Conservation (phyloP, 2,329 filamentous ascomycete genomes). For the Colletotrichum sp. region DNA sequence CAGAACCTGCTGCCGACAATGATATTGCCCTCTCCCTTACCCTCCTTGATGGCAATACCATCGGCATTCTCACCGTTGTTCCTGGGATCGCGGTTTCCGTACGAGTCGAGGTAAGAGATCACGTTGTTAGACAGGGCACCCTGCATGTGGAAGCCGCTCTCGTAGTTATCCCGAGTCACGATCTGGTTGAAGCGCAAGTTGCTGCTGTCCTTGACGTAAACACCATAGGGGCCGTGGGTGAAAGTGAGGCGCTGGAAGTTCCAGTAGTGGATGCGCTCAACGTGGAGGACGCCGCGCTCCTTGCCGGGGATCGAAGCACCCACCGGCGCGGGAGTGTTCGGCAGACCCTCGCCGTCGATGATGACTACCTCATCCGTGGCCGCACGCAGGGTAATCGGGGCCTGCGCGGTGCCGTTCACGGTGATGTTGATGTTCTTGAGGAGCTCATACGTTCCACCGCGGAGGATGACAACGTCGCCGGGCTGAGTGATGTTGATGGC, state of each 20-base stretch:
- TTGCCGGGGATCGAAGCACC: slow-evolving; percentile 40
- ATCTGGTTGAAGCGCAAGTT: slow-evolving; percentile 40
- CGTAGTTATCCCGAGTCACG: slow-evolving; percentile 39
- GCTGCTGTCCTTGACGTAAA: slow-evolving; percentile 38
- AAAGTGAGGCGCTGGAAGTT: slow-evolving; percentile 43
- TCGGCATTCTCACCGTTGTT: slow-evolving; percentile 53
- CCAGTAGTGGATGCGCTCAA: slow-evolving; percentile 36
- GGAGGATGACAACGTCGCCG: slow-evolving; percentile 43
- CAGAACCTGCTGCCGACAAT: slow-evolving; percentile 45
- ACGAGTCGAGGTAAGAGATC: slow-evolving; percentile 41
- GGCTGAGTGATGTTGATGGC: slow-evolving; percentile 49
- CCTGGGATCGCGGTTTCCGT: slow-evolving; percentile 43
- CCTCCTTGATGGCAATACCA: slow-evolving; percentile 48
- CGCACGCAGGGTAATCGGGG: slow-evolving; percentile 45
- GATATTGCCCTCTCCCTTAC: slow-evolving; percentile 46
- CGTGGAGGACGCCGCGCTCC: slow-evolving; percentile 52
- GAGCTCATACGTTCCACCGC: slow-evolving; percentile 42
- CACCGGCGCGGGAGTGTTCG: slow-evolving; percentile 44
- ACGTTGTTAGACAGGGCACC: slow-evolving; percentile 29
- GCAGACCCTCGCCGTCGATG: slow-evolving; percentile 47
- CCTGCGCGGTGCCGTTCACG: slow-evolving; percentile 42
- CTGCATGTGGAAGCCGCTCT: slow-evolving; percentile 41
- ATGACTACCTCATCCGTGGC: slow-evolving; percentile 48
- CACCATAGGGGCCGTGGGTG: slow-evolving; percentile 39
- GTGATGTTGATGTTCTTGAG: slow-evolving; percentile 53